Percentiles rank a stretch among this genome's conserved stretches.
Conservation (phyloP, 208 protist species). For the Acanthamoeba divionensis region DNA sequence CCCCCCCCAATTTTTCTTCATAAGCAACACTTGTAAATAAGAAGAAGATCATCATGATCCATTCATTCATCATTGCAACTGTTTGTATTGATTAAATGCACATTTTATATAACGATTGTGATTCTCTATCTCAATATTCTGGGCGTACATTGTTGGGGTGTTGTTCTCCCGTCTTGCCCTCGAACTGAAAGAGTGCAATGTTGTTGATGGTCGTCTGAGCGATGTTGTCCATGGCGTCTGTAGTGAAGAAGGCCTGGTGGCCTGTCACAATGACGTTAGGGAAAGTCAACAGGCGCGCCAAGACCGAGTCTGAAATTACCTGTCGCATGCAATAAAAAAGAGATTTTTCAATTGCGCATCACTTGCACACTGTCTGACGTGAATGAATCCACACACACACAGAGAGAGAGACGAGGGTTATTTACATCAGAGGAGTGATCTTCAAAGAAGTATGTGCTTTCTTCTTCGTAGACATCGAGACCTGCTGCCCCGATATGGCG, state of each 20-base stretch:
- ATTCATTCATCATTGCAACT: too few relatives aligned
- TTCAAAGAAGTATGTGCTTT: constrained; percentile 77
- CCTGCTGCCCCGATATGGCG: constrained; percentile 69
- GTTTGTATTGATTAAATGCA: too few relatives aligned
- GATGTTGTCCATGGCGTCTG: constrained; percentile 66
- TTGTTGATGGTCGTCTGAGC: constrained; percentile 63
- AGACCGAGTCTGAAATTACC: constrained; percentile 48
- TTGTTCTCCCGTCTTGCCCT: constrained; percentile 19
- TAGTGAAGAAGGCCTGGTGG: constrained; percentile 76
- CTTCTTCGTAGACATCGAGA: constrained; percentile 82
- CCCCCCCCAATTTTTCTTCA: too few relatives aligned
- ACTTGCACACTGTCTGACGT: too few relatives aligned
- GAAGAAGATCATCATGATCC: too few relatives aligned
- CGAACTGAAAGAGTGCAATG: constrained; percentile 15
- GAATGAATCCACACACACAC: too few relatives aligned
- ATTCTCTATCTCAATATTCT: not conserved
- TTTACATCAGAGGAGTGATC: constrained; percentile 51
- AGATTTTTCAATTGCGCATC: too few relatives aligned
- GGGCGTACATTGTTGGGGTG: constrained; percentile 35
- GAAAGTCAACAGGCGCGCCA: constrained; percentile 59
- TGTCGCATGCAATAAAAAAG: too few relatives aligned
- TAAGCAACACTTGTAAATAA: too few relatives aligned
- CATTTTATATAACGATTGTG: too few relatives aligned
- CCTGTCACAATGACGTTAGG: constrained; percentile 70
- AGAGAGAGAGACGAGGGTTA: too few relatives aligned